These are phyloP conservation scores for Posidonia oceanica DNA, from an alignment of 116 monocot genomes.

Conservation along the genomic window DNA sequence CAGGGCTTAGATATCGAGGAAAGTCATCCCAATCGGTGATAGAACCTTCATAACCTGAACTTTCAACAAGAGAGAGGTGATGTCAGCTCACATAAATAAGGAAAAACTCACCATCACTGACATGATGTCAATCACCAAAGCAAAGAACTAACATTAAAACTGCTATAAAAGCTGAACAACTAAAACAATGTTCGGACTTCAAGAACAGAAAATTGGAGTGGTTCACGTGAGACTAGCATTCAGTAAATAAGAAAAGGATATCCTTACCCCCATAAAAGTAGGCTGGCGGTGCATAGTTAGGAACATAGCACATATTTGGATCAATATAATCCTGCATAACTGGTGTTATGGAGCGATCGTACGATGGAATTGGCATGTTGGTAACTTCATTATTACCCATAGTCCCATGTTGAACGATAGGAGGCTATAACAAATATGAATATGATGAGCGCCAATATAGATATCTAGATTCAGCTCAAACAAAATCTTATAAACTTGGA, in stretches of 20 bases:
- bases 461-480: not conserved
- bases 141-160: not conserved
- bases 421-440: constrained; percentile 10
- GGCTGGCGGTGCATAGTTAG: constrained; percentile 29
- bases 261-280: constrained; percentile 56
- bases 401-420: constrained; percentile 15
- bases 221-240: not conserved
- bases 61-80: too few species aligned
- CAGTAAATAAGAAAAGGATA: not conserved
- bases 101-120: too few species aligned
- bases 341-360: constrained; percentile 45
- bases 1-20: constrained; percentile 42
- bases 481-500: not conserved
- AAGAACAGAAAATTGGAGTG: not conserved
- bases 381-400: constrained; percentile 15
- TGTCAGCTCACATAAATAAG: too few species aligned
- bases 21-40: constrained; percentile 47
- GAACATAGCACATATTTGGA: constrained; percentile 43
- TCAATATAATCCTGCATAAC: constrained; percentile 42
- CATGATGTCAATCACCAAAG: too few species aligned
- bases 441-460: not conserved
- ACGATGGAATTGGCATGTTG: constrained; percentile 14
- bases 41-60: constrained; percentile 13
- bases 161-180: not conserved
- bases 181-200: not conserved